phyloP scores from a whole-genome alignment of 2,329 filamentous ascomycete species.

The Botrytis hyacinthi region DNA sequence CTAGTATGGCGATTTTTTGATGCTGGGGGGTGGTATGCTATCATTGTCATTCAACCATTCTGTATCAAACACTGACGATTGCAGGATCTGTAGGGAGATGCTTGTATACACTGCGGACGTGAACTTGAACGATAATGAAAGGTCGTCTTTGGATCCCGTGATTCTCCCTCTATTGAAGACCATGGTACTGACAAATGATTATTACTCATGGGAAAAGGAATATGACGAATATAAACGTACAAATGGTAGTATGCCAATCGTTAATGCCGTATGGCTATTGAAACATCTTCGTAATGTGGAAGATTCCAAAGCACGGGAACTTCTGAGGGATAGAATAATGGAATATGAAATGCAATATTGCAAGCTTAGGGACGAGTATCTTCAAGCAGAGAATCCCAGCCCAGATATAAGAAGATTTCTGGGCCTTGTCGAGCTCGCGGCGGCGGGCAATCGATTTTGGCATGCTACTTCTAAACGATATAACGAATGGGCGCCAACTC shows the following conservation, averaged over 20 bases:
- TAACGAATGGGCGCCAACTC: neutral
- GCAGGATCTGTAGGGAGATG: neutral
- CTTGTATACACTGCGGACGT: neutral
- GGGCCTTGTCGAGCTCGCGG: neutral
- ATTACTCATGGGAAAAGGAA: neutral
- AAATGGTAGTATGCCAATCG: neutral
- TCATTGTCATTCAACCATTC: neutral
- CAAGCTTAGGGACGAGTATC: neutral
- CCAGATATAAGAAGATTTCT: neutral
- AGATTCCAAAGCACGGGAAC: neutral
- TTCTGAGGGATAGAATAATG: neutral
- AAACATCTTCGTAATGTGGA: neutral
- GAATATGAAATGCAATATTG: neutral
- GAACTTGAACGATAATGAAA: neutral
- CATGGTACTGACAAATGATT: neutral
- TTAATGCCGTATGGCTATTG: neutral
- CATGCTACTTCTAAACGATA: neutral
- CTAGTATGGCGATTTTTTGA: neutral
- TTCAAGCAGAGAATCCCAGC: neutral
- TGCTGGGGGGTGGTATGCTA: neutral
- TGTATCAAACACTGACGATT: neutral
- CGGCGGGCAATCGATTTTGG: neutral
- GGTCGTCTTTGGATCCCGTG: neutral
- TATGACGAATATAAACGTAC: neutral
- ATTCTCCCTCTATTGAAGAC: neutral